Conservation (phyloP, 2,329 filamentous ascomycete species). For the Penicillium sp. region DNA sequence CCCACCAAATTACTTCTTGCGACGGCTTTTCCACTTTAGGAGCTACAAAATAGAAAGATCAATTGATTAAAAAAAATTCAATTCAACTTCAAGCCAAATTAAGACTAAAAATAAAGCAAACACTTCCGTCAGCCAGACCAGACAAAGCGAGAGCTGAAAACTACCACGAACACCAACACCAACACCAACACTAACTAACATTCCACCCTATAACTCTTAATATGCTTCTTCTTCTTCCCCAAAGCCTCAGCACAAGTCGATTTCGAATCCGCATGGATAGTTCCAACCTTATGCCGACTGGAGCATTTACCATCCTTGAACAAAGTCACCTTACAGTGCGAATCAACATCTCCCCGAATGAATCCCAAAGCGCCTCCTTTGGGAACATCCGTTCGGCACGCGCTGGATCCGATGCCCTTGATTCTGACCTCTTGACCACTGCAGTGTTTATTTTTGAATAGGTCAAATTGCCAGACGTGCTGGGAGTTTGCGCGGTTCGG, state of each 20-base stretch:
- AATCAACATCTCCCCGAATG: conserved; percentile 6
- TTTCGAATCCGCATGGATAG: neutral
- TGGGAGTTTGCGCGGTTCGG: neutral
- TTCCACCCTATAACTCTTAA: conserved; percentile 11
- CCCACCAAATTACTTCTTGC: too few relatives aligned
- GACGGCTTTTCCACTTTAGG: too few relatives aligned
- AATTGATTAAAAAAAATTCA: too few relatives aligned
- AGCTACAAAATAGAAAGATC: too few relatives aligned
- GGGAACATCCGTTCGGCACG: conserved; percentile 10
- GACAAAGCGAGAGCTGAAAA: too few relatives aligned
- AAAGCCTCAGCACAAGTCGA: neutral
- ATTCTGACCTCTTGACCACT: neutral
- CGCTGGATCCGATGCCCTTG: conserved; percentile 8
- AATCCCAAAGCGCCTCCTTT: conserved; percentile 3
- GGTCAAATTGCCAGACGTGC: conserved; percentile 12
- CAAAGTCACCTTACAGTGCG: conserved; percentile 12
- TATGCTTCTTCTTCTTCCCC: conserved; percentile 8
- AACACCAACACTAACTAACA: conserved; percentile 1
- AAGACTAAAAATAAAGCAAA: too few relatives aligned
- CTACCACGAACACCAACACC: too few relatives aligned
- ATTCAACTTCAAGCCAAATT: too few relatives aligned
- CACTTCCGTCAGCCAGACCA: too few relatives aligned
- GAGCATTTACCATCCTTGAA: conserved; percentile 15
- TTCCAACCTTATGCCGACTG: conserved; percentile 1
- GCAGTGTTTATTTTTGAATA: conserved; percentile 15